Evolutionary conservation across 2,329 filamentous ascomycete species (phyloP), one percentile per base, ranked within the genome.

Genomic region (Grosmannia clavigera): DNA sequence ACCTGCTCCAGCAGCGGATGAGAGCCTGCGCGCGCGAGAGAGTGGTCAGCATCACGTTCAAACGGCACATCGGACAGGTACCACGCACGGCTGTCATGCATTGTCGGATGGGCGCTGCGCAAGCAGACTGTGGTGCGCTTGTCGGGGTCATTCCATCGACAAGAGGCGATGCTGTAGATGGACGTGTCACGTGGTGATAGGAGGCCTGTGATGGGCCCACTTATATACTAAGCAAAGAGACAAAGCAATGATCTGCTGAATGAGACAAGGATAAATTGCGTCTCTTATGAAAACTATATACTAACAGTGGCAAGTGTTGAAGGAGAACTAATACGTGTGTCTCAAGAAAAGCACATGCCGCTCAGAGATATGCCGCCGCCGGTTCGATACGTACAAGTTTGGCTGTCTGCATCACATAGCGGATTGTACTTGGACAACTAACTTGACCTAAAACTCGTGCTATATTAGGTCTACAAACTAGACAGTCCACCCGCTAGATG

Each of bases 1-100:
- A 97, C 85, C 75, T 99, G 94, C 65, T 92, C 88, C 55, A 99
- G 84, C 65, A 96, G 83, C 19, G 87, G 89, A 74, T 96, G 91
- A 19, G 90, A 85, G 65, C 82, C 87, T 90, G 64, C 22, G n/a
- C 10, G 16, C 11, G 25, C 12, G 58, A 48, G 33, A 10, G 35
- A 22, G 22, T 22, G 3, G 51, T 55, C 31, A 64, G 68, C 61
- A 31, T 67, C 61, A 16, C 4, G 33, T 16, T 40, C 35, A 16
- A 12, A 19, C 19, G n/a, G 10, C 43, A 31, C 19, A 19, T 5
- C 6, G 43, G 43, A 6, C 19, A 10, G n/a, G 14, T 3, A 29
- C 25, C 48, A 51, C 48, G 22, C 27, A 51, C 48, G 48, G 48
- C 27, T 51, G 48, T 51, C 48, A 19, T 51, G 48, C 48, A 51